Conservation (phyloP, 1,284 basidiomycete species). For the Microbotryomycetes sp. region DNA sequence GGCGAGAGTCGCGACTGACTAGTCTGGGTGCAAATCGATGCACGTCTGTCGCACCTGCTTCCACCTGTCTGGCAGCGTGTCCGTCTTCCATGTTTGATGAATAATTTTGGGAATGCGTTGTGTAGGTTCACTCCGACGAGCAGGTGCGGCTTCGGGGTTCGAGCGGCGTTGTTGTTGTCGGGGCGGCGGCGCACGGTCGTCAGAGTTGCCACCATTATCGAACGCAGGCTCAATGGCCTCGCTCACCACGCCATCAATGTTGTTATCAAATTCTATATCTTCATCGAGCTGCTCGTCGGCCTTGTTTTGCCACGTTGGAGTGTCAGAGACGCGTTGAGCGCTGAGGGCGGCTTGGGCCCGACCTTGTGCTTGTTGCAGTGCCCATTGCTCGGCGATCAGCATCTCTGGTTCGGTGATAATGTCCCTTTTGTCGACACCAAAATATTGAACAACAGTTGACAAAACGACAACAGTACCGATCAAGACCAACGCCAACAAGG, state of each 20-base stretch:
- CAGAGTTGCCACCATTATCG: background rate
- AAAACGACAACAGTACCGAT: constrained; percentile 87
- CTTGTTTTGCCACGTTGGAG: background rate
- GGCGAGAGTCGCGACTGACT: constrained; percentile 55
- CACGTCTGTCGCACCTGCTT: constrained; percentile 47
- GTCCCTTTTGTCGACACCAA: constrained; percentile 69
- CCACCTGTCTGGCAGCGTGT: constrained; percentile 79
- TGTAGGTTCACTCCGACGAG: constrained; percentile 43
- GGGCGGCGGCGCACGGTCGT: background rate
- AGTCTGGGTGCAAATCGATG: constrained; percentile 59
- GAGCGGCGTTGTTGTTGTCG: background rate
- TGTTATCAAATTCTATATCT: background rate
- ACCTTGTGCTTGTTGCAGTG: constrained; percentile 1
- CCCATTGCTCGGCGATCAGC: constrained; percentile 36
- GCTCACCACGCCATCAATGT: background rate
- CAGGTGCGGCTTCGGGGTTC: background rate
- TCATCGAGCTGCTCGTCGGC: background rate
- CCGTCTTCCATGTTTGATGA: constrained; percentile 97
- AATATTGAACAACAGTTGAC: constrained; percentile 81
- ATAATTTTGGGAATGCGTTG: constrained; percentile 78
- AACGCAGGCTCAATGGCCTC: background rate
- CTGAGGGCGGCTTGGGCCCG: background rate
- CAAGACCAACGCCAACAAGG: constrained; percentile 75
- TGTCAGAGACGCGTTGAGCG: no score
- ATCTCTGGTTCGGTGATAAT: constrained; percentile 76